These are phyloP conservation scores for Suillus sp. DNA, from an alignment of 768 basidiomycete species.

Conservation along the genomic window DNA sequence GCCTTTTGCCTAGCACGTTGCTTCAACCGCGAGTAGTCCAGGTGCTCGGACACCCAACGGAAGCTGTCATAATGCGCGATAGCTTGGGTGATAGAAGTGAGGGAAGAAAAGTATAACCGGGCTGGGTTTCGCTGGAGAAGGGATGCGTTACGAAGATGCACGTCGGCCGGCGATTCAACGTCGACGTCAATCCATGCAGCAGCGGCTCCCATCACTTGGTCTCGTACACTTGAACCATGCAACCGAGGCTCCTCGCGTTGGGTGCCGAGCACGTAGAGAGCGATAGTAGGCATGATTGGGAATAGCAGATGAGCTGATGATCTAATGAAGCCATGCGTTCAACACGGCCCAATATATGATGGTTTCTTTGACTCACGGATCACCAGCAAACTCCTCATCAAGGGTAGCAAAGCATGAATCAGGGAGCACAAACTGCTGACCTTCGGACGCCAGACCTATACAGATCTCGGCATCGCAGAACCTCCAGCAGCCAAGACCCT, in stretches of 20 bases:
- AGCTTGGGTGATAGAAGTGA: slow-evolving; percentile 52
- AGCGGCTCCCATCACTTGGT: slow-evolving; percentile 20
- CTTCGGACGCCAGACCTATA: slow-evolving; percentile 53
- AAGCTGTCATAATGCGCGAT: slow-evolving; percentile 60
- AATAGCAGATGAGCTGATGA: slow-evolving; percentile 55
- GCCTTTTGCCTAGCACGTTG: slow-evolving; percentile 61
- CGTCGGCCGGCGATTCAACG: slow-evolving; percentile 52
- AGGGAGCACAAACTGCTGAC: slow-evolving; percentile 57
- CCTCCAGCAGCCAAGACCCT: slow-evolving; percentile 47
- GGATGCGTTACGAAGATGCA: slow-evolving; percentile 63
- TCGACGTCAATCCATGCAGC: slow-evolving; percentile 49
- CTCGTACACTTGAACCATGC: slow-evolving; percentile 12
- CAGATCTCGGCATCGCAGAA: slow-evolving; percentile 53
- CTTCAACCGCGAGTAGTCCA: slow-evolving; percentile 57
- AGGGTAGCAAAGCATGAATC: slow-evolving; percentile 56
- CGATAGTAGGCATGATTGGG: slow-evolving; percentile 54
- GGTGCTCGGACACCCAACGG: slow-evolving; percentile 52
- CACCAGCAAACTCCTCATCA: slow-evolving; percentile 46
- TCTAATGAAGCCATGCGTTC: slow-evolving; percentile 26
- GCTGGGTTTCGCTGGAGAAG: slow-evolving; percentile 55
- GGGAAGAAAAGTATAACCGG: slow-evolving; percentile 54
- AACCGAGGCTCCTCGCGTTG: slow-evolving; percentile 23
- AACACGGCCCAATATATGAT: slow-evolving; percentile 9
- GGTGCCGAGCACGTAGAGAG: slow-evolving; percentile 53
- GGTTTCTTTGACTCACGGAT: slow-evolving; percentile 26